Evolutionary conservation across 441 rosid species (phyloP), one percentile per base, ranked within the genome.

Genomic region (Erodium chrysanthum): DNA sequence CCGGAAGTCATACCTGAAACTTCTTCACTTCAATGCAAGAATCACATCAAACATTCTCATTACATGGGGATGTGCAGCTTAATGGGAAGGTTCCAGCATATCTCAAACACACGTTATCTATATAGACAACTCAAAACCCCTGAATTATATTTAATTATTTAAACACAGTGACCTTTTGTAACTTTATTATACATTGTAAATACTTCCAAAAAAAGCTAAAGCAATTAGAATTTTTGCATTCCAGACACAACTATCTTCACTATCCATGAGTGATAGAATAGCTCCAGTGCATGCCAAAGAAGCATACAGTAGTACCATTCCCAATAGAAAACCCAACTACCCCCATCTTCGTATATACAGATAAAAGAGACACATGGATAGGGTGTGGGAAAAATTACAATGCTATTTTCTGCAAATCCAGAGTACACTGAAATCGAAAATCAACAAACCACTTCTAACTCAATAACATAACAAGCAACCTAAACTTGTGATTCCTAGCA

Each of bases 391-490:
- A 44, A 44, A 4, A n/a, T 44, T 11, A 12, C 52, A 44, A 11
- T 44, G 52, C 15, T 14, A 44, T 17, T 44, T 44, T 44, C 52
- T 44, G 17, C 52, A 44, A 17, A 44, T 44, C 2, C 52, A 44
- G 52, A 12, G 17, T 44, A 44, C 52, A 44, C 52, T 12, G 46
- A 11, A 40, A n/a, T 5, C 1, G 18, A 50, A 15, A 50, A 52
- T 52, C 60, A 54, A 7, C 3, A 54, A 54, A 17, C 60, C 60
- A 7, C 25, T 52, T 15, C 15, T 52, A 52, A 52, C 11, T 25
- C 60, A 54, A 54, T 54, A 20, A 54, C 60, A 54, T 14, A 54
- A 54, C 22, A 54, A 54, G 25, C 60, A 54, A 20, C 60, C 60
- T 3, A 54, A 7, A 54, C 60, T 54, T 54, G 60, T 20, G 25